Evolutionary conservation across 2,329 filamentous ascomycete species (phyloP), one percentile per base, ranked within the genome.

Genomic region (Ascosphaera aggregata): DNA sequence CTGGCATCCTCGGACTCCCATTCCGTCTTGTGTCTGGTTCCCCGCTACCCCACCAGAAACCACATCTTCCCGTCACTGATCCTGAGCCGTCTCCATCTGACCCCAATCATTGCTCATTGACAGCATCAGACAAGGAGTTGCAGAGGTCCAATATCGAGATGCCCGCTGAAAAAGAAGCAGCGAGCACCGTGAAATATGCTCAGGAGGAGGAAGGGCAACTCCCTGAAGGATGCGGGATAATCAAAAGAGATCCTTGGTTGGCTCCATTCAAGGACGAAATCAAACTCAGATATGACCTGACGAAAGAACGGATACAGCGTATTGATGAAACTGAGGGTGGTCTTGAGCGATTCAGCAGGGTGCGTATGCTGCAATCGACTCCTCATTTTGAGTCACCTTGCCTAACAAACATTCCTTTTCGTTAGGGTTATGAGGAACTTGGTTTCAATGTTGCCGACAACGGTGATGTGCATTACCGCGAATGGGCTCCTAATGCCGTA

Each of bases 401-500:
- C 13, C 22, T 32, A 17, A 32, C 15, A 13, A n/a, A 32, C 5
- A 43, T 3, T 44, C 38, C 30, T 38, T 34, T 22, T 39, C 38
- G 40, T 15, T 46, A 91, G 81, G 86, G 89, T 35, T 78, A 73
- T 44, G 82, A 95, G 52, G 76, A 68, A 44, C 93, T 80, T 52
- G 89, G 89, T 41, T 72, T 98, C 58, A 82, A 80, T 47, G 75
- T 89, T 43, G 68, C 76, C 52, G 63, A 71, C 40, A 74, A 92
- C 50, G 81, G 81, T 55, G 84, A 85, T 56, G 82, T 98, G 47
- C 65, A 68, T 42, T 98, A 98, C 59, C 71, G 82, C 48, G 89
- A 98, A 67, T 98, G 89, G 89, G 89, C 89, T 1, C 85, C 89
- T 18, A 91, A 84, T 63, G 86, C 84, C 40, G 65, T 72, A 32